Evolutionary conservation across 352 stramenopile genomes (phyloP), one percentile per base, ranked within the genome.

Genomic region (Globisporangium paroecandrum): DNA sequence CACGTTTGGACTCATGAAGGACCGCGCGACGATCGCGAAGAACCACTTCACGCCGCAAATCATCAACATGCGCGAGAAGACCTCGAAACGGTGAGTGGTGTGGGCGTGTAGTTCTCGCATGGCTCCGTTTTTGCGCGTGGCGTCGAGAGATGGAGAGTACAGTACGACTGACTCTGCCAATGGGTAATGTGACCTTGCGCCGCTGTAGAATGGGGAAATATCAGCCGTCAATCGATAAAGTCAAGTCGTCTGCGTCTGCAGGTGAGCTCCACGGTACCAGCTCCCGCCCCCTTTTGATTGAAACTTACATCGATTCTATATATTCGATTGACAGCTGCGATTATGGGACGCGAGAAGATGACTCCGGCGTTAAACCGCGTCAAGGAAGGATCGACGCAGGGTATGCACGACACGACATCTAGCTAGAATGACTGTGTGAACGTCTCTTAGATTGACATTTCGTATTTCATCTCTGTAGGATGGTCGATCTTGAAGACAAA

Each of bases 401-500:
- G 67, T 77, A 24, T 27, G 43, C 10, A 29, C 15, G 10, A 58
- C 8, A 46, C 25, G 8, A 20, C 9, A 1, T 46, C 18, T 27
- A 47, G 20, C 47, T 55, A 27, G 47, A 55, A 22, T 55, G 47
- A n/a, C 47, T n/a, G 47, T 8, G 6, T 25, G 7, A 1, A 18
- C 6, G 25, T 32, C 6, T 7, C 18, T 38, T 13, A 25, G 34
- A 4, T 12, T 36, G 25, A 15, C 25, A 29, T 54, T 25, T 29
- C 36, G 8, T 41, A 34, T 58, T 43, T 15, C 20, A 34, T 22
- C 24, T 64, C 10, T 4, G 13, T 43, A 77, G 75, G 86, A 3
- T 94, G 84, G 83, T 91, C 82, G 32, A 89, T 91, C 49, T 56
- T 94, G 41, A 92, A 91, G 76, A 92, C 77, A 20, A 92, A 88